Evolutionary conservation across 495 filamentous ascomycete species (phyloP).

Genomic region (Tuber magnatum): DNA sequence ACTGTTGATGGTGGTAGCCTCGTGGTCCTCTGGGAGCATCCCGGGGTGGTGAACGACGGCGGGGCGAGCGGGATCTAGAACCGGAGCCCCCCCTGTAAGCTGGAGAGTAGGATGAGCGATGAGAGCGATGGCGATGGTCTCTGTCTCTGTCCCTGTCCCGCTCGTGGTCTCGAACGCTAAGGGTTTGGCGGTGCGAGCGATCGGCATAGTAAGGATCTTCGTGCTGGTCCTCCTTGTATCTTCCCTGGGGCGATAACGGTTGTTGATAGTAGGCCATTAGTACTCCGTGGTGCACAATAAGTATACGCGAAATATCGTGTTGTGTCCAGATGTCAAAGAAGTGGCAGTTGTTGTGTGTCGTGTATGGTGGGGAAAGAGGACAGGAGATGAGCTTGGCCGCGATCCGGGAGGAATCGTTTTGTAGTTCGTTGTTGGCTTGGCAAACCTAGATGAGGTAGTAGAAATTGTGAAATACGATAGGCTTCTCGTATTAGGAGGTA

Average conservation of each 20-base stretch:
- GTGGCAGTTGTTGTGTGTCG: neutral
- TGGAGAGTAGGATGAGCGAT: conserved; percentile 29
- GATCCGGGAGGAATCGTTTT: neutral
- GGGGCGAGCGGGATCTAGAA: conserved; percentile 12
- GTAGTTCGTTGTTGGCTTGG: neutral
- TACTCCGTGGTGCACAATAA: neutral
- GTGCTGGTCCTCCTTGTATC: conserved; percentile 16
- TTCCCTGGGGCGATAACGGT: conserved; percentile 16
- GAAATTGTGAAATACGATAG: neutral
- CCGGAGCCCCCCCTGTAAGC: conserved; percentile 7
- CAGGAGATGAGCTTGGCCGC: neutral
- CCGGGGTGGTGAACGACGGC: conserved; percentile 27
- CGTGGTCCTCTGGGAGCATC: conserved; percentile 35
- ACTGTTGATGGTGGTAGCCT: conserved; percentile 21
- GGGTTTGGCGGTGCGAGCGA: conserved; percentile 22
- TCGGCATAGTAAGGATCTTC: conserved; percentile 22
- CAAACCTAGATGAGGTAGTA: neutral
- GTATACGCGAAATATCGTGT: neutral
- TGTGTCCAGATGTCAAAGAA: neutral
- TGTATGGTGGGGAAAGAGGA: neutral
- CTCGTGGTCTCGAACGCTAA: conserved; percentile 19
- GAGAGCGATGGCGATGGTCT: conserved; percentile 24
- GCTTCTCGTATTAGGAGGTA: neutral
- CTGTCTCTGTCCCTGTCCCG: conserved; percentile 14
- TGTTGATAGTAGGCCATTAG: conserved; percentile 32